Evolutionary conservation across 768 basidiomycete genomes (phyloP).

Genomic region (Boletus speciosus): DNA sequence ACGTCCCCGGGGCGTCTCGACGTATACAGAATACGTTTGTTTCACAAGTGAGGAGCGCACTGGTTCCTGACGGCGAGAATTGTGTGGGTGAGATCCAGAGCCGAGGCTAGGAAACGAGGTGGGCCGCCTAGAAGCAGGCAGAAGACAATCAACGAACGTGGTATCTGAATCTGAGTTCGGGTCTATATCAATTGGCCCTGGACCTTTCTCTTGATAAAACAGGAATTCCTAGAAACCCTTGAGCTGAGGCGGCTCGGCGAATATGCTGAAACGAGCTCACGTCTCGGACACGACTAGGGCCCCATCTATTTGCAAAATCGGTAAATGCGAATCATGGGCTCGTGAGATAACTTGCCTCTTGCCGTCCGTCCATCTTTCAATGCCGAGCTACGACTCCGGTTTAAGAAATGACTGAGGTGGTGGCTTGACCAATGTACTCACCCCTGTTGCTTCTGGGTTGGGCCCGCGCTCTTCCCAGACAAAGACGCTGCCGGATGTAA

Average conservation of each 20-base stretch:
- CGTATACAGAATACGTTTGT: slow-evolving; percentile 78
- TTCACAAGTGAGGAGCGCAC: slow-evolving; percentile 59
- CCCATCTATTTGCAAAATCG: slow-evolving; percentile 48
- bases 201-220: slow-evolving; percentile 67
- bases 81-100: slow-evolving; percentile 28
- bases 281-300: slow-evolving; percentile 73
- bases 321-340: neutral
- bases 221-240: slow-evolving; percentile 58
- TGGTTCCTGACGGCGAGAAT: slow-evolving; percentile 26
- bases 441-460: slow-evolving; percentile 62
- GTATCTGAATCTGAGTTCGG: slow-evolving; percentile 48
- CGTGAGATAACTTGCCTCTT: slow-evolving; percentile 34
- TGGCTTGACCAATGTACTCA: slow-evolving; percentile 32
- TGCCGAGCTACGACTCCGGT: slow-evolving; percentile 49
- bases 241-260: neutral
- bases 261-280: slow-evolving; percentile 38
- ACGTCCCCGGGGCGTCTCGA: slow-evolving; percentile 60
- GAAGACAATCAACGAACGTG: slow-evolving; percentile 35
- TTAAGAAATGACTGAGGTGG: slow-evolving; percentile 3
- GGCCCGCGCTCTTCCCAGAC: slow-evolving; percentile 83
- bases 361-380: slow-evolving; percentile 81
- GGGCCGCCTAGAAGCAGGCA: neutral
- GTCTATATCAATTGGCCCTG: slow-evolving; percentile 48
- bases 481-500: slow-evolving; percentile 69
- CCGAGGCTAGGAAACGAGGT: slow-evolving; percentile 23